Percentiles rank a stretch among this genome's conserved stretches.
Conservation (phyloP, 495 filamentous ascomycete species). For the Trichoderma virens region DNA sequence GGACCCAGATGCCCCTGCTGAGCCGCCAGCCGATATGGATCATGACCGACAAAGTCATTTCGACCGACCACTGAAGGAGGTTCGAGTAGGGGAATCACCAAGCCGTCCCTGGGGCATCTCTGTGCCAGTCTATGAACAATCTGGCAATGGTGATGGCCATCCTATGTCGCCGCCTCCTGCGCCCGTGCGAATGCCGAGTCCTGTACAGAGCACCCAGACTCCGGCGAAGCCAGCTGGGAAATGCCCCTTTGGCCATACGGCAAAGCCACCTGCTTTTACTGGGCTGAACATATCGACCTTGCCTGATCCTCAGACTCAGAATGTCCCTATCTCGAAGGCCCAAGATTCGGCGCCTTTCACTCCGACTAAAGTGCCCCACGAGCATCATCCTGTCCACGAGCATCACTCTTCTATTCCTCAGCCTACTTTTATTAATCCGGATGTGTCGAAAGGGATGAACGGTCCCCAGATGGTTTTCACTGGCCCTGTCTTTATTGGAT, state of each 20-base stretch:
- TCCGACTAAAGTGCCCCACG: background rate
- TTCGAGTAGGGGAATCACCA: slow-evolving; percentile 81
- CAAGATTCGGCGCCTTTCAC: background rate
- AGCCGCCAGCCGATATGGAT: slow-evolving; percentile 32
- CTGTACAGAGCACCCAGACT: slow-evolving; percentile 17
- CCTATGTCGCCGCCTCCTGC: slow-evolving; percentile 36
- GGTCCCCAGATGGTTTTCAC: slow-evolving; percentile 62
- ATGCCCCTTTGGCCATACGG: slow-evolving; percentile 42
- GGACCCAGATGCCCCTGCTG: slow-evolving; percentile 22
- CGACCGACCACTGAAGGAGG: slow-evolving; percentile 71
- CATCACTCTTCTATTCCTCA: slow-evolving; percentile 13
- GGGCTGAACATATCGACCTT: background rate
- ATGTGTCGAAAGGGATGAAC: slow-evolving; percentile 15
- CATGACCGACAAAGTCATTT: slow-evolving; percentile 54
- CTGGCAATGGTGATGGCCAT: slow-evolving; percentile 19
- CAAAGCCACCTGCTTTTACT: slow-evolving; percentile 16
- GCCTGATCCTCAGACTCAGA: background rate
- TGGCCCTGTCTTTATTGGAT: slow-evolving; percentile 85
- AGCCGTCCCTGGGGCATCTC: slow-evolving; percentile 86
- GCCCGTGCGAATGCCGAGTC: slow-evolving; percentile 28
- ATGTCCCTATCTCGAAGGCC: background rate
- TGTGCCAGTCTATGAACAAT: slow-evolving; percentile 51
- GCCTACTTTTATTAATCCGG: slow-evolving; percentile 34
- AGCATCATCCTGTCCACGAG: slow-evolving; percentile 6
- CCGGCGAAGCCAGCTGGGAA: slow-evolving; percentile 23